Evolutionary conservation across 2,329 filamentous ascomycete genomes (phyloP), one percentile per base, ranked within the genome.

Genomic region (Trichoderma brevicompactum): DNA sequence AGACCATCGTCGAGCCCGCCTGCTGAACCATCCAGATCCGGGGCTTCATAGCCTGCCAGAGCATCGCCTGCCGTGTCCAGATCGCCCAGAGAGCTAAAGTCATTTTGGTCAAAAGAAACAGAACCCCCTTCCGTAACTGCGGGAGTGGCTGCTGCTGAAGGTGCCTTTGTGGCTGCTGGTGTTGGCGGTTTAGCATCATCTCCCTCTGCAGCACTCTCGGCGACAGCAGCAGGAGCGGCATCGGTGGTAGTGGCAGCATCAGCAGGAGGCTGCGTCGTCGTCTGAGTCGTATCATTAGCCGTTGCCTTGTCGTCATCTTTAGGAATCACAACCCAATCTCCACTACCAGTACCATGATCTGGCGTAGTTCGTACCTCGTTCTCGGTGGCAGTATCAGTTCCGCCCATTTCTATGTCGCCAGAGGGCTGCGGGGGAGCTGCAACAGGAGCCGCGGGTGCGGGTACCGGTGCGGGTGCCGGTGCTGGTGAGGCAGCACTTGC

Each of bases 281-380:
- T n/a, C 59, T 62, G 59, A 46, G 59, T 38, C 59, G 49, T 43
- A n/a, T 66, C 61, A 41, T 69, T 74, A 44, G 75, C 74, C 49
- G 79, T 77, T 43, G 79, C 77, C 70, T 79, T 82, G 46, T 79
- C 79, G 28, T 82, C 83, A 53, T 85, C 86, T 69, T 90, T 89
- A 64, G 88, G 86, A 36, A 93, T 86, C 65, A 93, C 88, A 3
- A 92, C 88, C 90, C 90, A 93, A 68, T 93, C 91, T 36, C 85
- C 88, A 62, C 79, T 82, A 19, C 80, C 83, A 0, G 82, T 82
- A 4, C 79, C 80, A 64, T 84, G 81, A 63, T 83, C 81, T 10
- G 81, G 78, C 12, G 83, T 81, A 17, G 81, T 82, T 13, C 74
- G 74, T 9, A 77, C 72, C 19, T 77, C 75, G 19, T 75, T 73